phyloP scores from a whole-genome alignment of 805 yeast genomes.

The Hanseniaspora singularis region DNA sequence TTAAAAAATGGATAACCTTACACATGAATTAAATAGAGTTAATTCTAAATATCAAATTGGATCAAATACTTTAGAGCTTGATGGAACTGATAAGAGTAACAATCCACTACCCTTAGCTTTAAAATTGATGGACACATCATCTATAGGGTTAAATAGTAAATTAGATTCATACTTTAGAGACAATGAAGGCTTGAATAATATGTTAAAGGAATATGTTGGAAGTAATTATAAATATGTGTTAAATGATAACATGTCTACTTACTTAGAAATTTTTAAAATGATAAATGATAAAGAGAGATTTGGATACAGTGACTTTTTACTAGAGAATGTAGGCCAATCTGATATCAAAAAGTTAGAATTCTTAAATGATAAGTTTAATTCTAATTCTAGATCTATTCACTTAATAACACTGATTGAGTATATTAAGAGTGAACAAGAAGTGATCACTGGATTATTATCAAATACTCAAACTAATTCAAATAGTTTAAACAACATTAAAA shows the following conservation, averaged over 20 bases:
- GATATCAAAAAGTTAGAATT: constrained; percentile 1
- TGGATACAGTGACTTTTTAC: neutral
- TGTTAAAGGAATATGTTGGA: constrained; percentile 4
- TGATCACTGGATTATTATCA: neutral
- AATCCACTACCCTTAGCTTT: constrained; percentile 12
- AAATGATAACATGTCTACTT: constrained; percentile 6
- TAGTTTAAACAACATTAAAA: neutral
- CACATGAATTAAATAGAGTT: neutral
- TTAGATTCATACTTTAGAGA: constrained; percentile 1
- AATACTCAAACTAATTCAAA: neutral
- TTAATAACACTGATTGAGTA: neutral
- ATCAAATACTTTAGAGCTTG: neutral
- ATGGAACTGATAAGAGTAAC: neutral
- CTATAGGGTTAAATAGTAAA: constrained; percentile 8
- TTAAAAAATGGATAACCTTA: constrained; percentile 3
- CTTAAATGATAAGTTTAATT: neutral
- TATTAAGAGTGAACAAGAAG: constrained; percentile 1
- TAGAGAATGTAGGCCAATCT: neutral
- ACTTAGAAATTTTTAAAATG: neutral
- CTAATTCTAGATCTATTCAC: neutral
- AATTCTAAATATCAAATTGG: neutral
- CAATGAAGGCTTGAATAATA: constrained; percentile 2
- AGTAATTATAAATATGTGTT: constrained; percentile 1
- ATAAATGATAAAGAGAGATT: neutral
- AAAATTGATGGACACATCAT: constrained; percentile 8